Evolutionary conservation across 2,329 filamentous ascomycete species (phyloP).

Genomic region (Aspergillus pseudoviridinutans): DNA sequence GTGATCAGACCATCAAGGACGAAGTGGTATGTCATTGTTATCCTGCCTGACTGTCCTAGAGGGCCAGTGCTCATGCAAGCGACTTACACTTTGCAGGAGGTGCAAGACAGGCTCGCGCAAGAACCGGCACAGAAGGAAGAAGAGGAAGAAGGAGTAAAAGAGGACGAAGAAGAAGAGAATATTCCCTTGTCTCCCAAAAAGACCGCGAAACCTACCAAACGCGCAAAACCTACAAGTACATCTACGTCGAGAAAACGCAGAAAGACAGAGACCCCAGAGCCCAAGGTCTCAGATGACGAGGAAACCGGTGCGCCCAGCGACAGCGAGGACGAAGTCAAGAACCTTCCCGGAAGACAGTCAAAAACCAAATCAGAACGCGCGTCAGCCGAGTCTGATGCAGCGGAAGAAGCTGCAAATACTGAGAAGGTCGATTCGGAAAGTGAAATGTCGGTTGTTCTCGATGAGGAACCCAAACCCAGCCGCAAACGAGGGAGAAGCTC

Average conservation of each 20-base stretch:
- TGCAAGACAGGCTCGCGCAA: conserved; percentile 25
- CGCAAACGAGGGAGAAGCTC: conserved; percentile 45
- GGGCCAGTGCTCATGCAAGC: background rate
- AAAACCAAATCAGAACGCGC: conserved; percentile 7
- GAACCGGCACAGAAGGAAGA: conserved; percentile 9
- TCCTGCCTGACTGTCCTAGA: background rate
- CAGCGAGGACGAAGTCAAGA: conserved; percentile 19
- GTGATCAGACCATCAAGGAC: conserved; percentile 51
- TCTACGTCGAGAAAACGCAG: conserved; percentile 31
- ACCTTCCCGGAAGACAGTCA: conserved; percentile 7
- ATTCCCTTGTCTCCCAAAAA: conserved; percentile 14
- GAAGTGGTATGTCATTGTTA: conserved; percentile 44
- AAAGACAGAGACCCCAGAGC: conserved; percentile 28
- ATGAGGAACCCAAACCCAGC: conserved; percentile 62
- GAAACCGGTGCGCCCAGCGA: conserved; percentile 7
- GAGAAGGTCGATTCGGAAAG: conserved; percentile 54
- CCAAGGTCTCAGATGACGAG: conserved; percentile 18
- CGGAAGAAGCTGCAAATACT: conserved; percentile 23
- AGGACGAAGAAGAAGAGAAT: conserved; percentile 7
- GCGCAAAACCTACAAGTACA: conserved; percentile 18
- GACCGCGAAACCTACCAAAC: conserved; percentile 24
- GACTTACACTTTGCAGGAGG: conserved; percentile 22
- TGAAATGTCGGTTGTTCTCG: conserved; percentile 72
- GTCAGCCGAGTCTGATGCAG: conserved; percentile 1
- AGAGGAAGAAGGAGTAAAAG: conserved; percentile 1